phyloP scores from a whole-genome alignment of 2,329 filamentous ascomycete species.

The Grosmannia clavigera region DNA sequence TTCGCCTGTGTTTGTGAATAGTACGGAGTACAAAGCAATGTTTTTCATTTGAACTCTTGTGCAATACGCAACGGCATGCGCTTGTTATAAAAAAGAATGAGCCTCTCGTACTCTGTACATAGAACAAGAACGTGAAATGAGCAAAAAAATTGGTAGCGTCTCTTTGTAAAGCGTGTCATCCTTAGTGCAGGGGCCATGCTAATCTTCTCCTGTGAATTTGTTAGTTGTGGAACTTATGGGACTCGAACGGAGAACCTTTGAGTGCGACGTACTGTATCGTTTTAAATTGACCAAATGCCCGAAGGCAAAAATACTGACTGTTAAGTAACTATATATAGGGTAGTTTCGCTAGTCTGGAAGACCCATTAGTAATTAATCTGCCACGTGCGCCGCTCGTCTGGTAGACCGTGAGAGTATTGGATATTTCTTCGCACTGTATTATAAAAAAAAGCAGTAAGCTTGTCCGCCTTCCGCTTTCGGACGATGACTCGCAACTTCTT shows the following conservation, averaged over 20 bases:
- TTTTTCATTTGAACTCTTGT: no score
- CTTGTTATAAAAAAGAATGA: no score
- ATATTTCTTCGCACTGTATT: background rate
- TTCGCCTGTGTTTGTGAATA: no score
- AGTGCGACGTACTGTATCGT: conserved; percentile 12
- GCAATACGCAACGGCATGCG: no score
- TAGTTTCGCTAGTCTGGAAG: no score
- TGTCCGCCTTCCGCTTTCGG: background rate
- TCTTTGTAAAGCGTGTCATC: conserved; percentile 69
- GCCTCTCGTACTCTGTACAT: no score
- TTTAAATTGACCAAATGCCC: conserved; percentile 19
- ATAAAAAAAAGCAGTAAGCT: background rate
- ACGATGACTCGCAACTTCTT: background rate
- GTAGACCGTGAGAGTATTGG: background rate
- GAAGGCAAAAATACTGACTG: conserved; percentile 10
- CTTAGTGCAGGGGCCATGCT: conserved; percentile 50
- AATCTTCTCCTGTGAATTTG: conserved; percentile 13
- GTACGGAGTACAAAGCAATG: no score
- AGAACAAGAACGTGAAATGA: no score
- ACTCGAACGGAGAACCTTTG: conserved; percentile 7
- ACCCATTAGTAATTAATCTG: no score
- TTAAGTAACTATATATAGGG: no score
- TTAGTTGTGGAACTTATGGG: conserved; percentile 2
- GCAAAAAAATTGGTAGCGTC: conserved; percentile 56
- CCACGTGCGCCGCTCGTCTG: no score